Conservation (phyloP, 306 rosid genomes). For the Cucurbita pepo region DNA sequence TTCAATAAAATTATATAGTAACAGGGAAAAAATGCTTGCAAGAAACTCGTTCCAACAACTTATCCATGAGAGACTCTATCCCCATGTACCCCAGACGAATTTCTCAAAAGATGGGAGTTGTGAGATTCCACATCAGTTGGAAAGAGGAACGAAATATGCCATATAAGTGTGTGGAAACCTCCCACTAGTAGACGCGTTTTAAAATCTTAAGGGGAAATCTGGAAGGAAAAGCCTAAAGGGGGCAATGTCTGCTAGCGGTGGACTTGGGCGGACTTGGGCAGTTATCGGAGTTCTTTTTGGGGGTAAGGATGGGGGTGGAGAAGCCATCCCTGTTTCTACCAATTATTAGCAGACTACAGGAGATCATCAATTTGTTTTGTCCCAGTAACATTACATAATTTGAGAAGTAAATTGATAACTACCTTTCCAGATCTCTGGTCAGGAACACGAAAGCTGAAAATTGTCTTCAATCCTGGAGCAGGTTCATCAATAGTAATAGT, state of each 20-base stretch:
- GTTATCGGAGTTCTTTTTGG: too few species aligned
- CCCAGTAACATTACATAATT: not conserved
- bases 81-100: not conserved
- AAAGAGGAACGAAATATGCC: too few species aligned
- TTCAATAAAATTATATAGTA: not conserved
- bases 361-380: not conserved
- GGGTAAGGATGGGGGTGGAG: not conserved
- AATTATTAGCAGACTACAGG: not conserved
- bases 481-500: slow-evolving; percentile 84
- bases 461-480: slow-evolving; percentile 83
- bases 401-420: not conserved
- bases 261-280: too few species aligned
- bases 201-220: too few species aligned
- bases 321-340: not conserved
- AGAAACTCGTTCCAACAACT: not conserved
- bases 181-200: too few species aligned
- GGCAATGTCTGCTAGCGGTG: too few species aligned
- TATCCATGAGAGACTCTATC: not conserved
- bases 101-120: not conserved
- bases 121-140: too few species aligned
- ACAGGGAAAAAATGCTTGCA: not conserved
- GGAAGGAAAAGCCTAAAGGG: too few species aligned
- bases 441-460: slow-evolving; percentile 66
- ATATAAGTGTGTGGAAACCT: too few species aligned
- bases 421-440: slow-evolving; percentile 95